These are phyloP conservation scores for Globisporangium okanoganense DNA, from an alignment of 352 stramenopile species.

Conservation along the genomic window DNA sequence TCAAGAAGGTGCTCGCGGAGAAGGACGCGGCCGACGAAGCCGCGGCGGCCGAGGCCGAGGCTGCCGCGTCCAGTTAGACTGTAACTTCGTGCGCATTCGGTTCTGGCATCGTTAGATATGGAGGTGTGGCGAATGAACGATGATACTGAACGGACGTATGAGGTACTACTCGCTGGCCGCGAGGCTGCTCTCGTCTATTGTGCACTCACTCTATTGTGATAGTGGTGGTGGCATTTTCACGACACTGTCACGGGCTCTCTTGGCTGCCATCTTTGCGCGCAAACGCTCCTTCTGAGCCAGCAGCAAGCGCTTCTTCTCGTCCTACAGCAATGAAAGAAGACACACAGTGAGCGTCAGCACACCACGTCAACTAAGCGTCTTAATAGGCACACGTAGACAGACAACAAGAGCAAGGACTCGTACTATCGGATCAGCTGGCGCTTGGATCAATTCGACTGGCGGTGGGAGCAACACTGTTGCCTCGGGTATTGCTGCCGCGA, in stretches of 20 bases:
- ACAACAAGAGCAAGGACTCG: not conserved
- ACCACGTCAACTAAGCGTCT: not conserved
- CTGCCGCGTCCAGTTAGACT: conserved; percentile 14
- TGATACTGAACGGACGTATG: not conserved
- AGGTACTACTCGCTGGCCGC: not conserved
- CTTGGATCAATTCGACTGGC: not conserved
- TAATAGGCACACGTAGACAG: too few relatives aligned
- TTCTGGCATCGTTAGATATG: too few relatives aligned
- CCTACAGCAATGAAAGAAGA: conserved; percentile 17
- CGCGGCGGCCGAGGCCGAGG: conserved; percentile 12
- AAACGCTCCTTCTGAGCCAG: conserved; percentile 66
- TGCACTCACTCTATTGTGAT: not conserved
- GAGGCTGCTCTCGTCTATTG: too few relatives aligned
- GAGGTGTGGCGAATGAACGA: too few relatives aligned
- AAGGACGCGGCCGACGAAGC: conserved; percentile 43
- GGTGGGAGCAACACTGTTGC: not conserved
- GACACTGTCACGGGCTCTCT: too few relatives aligned
- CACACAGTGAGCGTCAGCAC: too few relatives aligned
- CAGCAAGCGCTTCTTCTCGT: conserved; percentile 51
- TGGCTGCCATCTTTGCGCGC: conserved; percentile 55
- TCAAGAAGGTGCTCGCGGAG: conserved; percentile 75
- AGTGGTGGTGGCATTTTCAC: not conserved
- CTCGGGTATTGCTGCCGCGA: not conserved
- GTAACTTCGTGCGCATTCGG: too few relatives aligned
- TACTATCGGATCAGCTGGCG: not conserved